Conservation (phyloP, 495 filamentous ascomycete genomes). For the Penicillium salamii region DNA sequence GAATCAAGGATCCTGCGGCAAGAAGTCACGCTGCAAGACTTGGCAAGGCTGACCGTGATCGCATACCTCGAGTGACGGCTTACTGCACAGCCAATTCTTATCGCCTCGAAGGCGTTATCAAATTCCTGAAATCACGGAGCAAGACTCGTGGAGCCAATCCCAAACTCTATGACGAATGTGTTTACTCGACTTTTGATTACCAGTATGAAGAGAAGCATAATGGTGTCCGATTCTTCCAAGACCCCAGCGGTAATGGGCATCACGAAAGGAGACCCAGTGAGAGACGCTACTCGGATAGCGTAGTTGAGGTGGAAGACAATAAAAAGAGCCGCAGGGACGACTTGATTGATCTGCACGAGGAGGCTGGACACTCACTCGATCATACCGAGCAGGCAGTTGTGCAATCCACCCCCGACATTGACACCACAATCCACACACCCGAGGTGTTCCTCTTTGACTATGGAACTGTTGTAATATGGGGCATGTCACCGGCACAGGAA, state of each 20-base stretch:
- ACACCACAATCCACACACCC: slow-evolving; percentile 77
- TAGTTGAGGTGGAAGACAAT: slow-evolving; percentile 54
- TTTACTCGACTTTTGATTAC: slow-evolving; percentile 91
- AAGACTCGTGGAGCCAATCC: slow-evolving; percentile 75
- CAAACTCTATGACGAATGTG: slow-evolving; percentile 93
- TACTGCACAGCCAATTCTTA: slow-evolving; percentile 94
- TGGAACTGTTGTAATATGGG: slow-evolving; percentile 99
- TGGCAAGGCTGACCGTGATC: slow-evolving; percentile 87
- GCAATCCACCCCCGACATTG: slow-evolving; percentile 37
- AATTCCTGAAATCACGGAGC: slow-evolving; percentile 79
- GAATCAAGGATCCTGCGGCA: slow-evolving; percentile 95
- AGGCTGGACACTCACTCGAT: slow-evolving; percentile 29
- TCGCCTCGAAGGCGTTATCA: slow-evolving; percentile 80
- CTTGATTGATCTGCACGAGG: slow-evolving; percentile 50
- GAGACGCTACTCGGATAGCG: slow-evolving; percentile 64
- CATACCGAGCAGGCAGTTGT: slow-evolving; percentile 26
- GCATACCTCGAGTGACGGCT: slow-evolving; percentile 86
- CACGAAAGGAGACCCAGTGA: slow-evolving; percentile 46
- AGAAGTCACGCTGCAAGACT: slow-evolving; percentile 87
- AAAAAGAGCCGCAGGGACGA: slow-evolving; percentile 48
- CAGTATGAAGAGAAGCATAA: slow-evolving; percentile 43
- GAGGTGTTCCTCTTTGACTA: slow-evolving; percentile 97
- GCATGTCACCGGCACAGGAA: slow-evolving; percentile 85
- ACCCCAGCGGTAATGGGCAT: slow-evolving; percentile 23
- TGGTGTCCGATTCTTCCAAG: slow-evolving; percentile 16